These are phyloP conservation scores for Trypanosoma platydactyli DNA, from an alignment of 208 protist species.

Conservation along the genomic window DNA sequence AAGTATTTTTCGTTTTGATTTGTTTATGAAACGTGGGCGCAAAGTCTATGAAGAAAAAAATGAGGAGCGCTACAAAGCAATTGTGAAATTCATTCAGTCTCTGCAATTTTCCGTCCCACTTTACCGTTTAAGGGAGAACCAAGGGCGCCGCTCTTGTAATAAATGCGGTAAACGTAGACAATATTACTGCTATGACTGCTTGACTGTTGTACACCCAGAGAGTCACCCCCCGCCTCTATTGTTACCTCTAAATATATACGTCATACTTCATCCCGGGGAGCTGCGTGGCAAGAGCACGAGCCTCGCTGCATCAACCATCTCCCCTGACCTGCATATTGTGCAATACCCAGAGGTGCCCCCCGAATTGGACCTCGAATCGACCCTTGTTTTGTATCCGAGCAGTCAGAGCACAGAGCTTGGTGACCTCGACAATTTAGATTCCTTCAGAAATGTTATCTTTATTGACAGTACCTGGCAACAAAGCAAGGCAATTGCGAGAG, in stretches of 20 bases:
- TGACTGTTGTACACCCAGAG: constrained; percentile 82
- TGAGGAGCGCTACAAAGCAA: constrained; percentile 49
- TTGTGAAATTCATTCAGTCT: constrained; percentile 66
- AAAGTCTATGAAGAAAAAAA: constrained; percentile 62
- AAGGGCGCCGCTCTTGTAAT: constrained; percentile 66
- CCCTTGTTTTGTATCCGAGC: constrained; percentile 88
- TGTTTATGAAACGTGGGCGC: constrained; percentile 67
- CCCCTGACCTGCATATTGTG: constrained; percentile 78
- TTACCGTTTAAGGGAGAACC: constrained; percentile 46
- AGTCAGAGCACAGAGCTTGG: constrained; percentile 67
- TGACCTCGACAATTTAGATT: constrained; percentile 63
- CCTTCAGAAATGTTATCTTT: constrained; percentile 90
- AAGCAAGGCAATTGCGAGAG: constrained; percentile 82
- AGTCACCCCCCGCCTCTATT: constrained; percentile 69
- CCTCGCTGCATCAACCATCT: constrained; percentile 90
- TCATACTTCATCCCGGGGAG: constrained; percentile 89
- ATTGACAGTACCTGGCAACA: constrained; percentile 95
- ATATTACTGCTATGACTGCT: constrained; percentile 91
- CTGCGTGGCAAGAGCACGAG: constrained; percentile 92
- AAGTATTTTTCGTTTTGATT: constrained; percentile 16
- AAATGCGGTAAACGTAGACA: constrained; percentile 75
- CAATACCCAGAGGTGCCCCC: constrained; percentile 71
- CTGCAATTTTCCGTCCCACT: constrained; percentile 79
- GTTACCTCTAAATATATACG: constrained; percentile 83
- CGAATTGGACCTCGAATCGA: constrained; percentile 57